Conservation (phyloP, 2,329 filamentous ascomycete genomes). For the Fusarium sp. region DNA sequence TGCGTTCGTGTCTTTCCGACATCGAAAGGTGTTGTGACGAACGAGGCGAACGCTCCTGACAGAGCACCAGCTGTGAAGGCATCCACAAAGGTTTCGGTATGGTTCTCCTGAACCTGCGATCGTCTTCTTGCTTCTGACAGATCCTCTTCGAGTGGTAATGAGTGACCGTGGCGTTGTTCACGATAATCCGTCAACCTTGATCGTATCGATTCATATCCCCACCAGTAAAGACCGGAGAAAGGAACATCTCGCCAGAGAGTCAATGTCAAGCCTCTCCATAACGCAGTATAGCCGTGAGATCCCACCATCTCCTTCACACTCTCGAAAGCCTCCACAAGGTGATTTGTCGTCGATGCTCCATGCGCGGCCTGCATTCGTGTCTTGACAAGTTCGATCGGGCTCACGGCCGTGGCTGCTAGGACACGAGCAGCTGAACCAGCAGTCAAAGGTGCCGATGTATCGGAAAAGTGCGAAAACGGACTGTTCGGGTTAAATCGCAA, state of each 20-base stretch:
- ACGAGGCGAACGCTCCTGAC: constrained; percentile 85
- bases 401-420: constrained; percentile 82
- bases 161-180: constrained; percentile 58
- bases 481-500: constrained; percentile 77
- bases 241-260: constrained; percentile 97
- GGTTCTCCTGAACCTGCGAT: constrained; percentile 73
- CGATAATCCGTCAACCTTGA: constrained; percentile 75
- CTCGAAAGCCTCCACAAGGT: constrained; percentile 81
- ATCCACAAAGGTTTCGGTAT: constrained; percentile 81
- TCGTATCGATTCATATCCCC: constrained; percentile 90
- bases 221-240: constrained; percentile 98
- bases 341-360: constrained; percentile 66
- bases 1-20: constrained; percentile 97
- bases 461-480: constrained; percentile 72
- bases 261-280: constrained; percentile 90
- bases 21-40: constrained; percentile 94
- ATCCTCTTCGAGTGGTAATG: constrained; percentile 45
- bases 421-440: constrained; percentile 82
- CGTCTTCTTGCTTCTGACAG: constrained; percentile 58
- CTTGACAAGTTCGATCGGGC: constrained; percentile 92
- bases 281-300: constrained; percentile 76
- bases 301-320: constrained; percentile 83
- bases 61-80: constrained; percentile 87
- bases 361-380: constrained; percentile 88
- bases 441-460: constrained; percentile 80